These are phyloP conservation scores for Artomyces pyxidatus DNA, from an alignment of 768 basidiomycete genomes.

Conservation along the genomic window DNA sequence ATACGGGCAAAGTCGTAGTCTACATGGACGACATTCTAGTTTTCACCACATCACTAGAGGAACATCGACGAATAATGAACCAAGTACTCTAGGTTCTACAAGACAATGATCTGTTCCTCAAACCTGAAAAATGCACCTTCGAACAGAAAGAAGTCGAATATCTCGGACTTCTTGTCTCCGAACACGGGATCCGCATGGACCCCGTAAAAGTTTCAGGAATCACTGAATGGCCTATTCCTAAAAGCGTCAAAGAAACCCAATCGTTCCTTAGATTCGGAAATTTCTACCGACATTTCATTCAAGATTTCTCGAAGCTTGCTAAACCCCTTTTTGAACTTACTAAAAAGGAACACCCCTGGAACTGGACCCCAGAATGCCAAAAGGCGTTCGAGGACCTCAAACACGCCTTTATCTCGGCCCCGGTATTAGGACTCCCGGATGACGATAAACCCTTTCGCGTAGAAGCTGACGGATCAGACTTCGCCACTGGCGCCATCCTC, in stretches of 20 bases:
- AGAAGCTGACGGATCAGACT: slow-evolving; percentile 15
- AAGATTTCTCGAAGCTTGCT: slow-evolving; percentile 21
- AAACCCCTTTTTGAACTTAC: slow-evolving; percentile 15
- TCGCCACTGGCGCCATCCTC: slow-evolving; percentile 20
- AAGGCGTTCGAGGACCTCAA: slow-evolving; percentile 19
- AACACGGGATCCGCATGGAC: slow-evolving; percentile 24
- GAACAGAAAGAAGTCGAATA: slow-evolving; percentile 20
- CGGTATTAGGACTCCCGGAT: slow-evolving; percentile 13
- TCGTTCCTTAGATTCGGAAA: slow-evolving; percentile 24
- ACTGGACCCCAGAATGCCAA: slow-evolving; percentile 11
- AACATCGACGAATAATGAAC: slow-evolving; percentile 14
- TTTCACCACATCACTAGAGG: slow-evolving; percentile 9
- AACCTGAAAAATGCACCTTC: slow-evolving; percentile 32
- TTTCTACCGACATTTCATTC: slow-evolving; percentile 26
- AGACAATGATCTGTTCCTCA: slow-evolving; percentile 27
- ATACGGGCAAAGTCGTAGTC: slow-evolving; percentile 28
- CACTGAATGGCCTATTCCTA: slow-evolving; percentile 22
- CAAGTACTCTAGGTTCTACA: slow-evolving; percentile 22
- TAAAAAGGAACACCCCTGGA: slow-evolving; percentile 7
- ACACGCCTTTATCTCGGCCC: slow-evolving; percentile 8
- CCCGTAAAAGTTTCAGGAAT: slow-evolving; percentile 24
- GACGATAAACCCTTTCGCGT: slow-evolving; percentile 1
- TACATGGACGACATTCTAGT: slow-evolving; percentile 43
- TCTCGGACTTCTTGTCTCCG: slow-evolving; percentile 24
- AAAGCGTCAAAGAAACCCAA: slow-evolving; percentile 15